Percentiles rank a stretch among this genome's conserved stretches.
phyloP scores from a whole-genome alignment of 1,139 yeast genomes.

The Taphrina pruni region DNA sequence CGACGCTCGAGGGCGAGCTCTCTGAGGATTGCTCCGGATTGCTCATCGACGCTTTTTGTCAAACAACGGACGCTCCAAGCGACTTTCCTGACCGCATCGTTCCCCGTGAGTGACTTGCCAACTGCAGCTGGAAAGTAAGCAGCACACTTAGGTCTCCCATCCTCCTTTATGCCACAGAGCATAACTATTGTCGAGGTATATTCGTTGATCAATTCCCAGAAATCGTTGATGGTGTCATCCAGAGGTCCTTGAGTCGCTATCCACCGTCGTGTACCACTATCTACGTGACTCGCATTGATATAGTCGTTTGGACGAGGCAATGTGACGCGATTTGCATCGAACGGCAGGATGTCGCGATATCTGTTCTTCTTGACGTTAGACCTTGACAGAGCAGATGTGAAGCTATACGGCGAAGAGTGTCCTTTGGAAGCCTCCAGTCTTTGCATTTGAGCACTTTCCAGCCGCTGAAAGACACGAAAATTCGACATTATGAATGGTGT shows the following conservation, averaged over 20 bases:
- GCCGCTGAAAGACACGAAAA: slow-evolving; percentile 19
- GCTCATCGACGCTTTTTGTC: background rate
- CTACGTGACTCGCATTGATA: slow-evolving; percentile 59
- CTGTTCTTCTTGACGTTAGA: slow-evolving; percentile 55
- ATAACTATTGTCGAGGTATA: slow-evolving; percentile 69
- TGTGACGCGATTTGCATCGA: slow-evolving; percentile 62
- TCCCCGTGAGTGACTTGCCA: slow-evolving; percentile 22
- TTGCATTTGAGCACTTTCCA: slow-evolving; percentile 34
- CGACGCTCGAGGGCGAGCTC: background rate
- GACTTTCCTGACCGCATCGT: background rate
- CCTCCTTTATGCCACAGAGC: slow-evolving; percentile 81
- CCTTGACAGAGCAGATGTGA: slow-evolving; percentile 11
- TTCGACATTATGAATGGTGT: background rate
- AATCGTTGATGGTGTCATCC: slow-evolving; percentile 64
- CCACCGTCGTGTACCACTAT: slow-evolving; percentile 48
- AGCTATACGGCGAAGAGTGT: slow-evolving; percentile 32
- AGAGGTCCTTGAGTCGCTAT: slow-evolving; percentile 60
- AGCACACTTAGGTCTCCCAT: slow-evolving; percentile 66
- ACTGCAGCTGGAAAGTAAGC: slow-evolving; percentile 71
- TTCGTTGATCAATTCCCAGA: slow-evolving; percentile 83
- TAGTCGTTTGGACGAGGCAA: slow-evolving; percentile 53
- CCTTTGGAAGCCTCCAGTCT: slow-evolving; percentile 31
- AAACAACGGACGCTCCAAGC: slow-evolving; percentile 40
- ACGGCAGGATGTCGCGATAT: slow-evolving; percentile 65
- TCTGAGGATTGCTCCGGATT: background rate